Percentiles rank a stretch among this genome's conserved stretches.
Conservation (phyloP, 305 asterid species). For the Coffea humblotiana region DNA sequence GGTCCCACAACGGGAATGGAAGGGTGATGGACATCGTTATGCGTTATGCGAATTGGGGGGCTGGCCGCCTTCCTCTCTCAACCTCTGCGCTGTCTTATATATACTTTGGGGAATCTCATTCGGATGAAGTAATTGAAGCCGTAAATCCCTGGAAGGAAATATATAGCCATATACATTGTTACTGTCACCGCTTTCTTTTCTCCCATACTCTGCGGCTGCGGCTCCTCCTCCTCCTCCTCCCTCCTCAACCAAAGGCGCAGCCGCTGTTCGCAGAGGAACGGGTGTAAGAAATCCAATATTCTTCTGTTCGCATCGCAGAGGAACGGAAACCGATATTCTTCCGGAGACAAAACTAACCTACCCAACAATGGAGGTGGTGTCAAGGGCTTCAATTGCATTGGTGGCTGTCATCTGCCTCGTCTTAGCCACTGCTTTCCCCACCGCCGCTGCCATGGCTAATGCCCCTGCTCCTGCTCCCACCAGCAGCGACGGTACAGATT, state of each 20-base stretch:
- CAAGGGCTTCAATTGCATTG: conserved; percentile 23
- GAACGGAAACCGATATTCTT: background rate
- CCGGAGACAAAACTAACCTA: too few relatives aligned
- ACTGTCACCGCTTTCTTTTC: conserved; percentile 22
- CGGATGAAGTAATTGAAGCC: background rate
- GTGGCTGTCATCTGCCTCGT: conserved; percentile 34
- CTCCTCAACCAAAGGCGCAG: background rate
- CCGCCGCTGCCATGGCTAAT: conserved; percentile 29
- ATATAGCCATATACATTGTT: background rate
- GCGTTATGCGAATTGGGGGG: too few relatives aligned
- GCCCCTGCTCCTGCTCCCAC: conserved; percentile 33
- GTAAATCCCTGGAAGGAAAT: too few relatives aligned
- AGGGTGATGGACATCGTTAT: too few relatives aligned
- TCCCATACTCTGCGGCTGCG: conserved; percentile 33
- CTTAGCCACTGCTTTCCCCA: conserved; percentile 31
- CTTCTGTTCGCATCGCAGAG: conserved; percentile 29
- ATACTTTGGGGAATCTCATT: background rate
- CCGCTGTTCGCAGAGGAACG: conserved; percentile 35
- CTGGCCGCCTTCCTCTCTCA: background rate
- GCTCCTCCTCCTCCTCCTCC: background rate
- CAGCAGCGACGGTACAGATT: conserved; percentile 46
- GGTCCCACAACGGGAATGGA: too few relatives aligned
- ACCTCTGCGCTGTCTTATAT: background rate
- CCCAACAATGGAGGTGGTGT: conserved; percentile 43
- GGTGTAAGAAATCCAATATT: too few relatives aligned